A percentile compares a stretch with the other conserved stretches of the same genome.
phyloP scores from a whole-genome alignment of 805 yeast species.

The Candida peoriensis region DNA sequence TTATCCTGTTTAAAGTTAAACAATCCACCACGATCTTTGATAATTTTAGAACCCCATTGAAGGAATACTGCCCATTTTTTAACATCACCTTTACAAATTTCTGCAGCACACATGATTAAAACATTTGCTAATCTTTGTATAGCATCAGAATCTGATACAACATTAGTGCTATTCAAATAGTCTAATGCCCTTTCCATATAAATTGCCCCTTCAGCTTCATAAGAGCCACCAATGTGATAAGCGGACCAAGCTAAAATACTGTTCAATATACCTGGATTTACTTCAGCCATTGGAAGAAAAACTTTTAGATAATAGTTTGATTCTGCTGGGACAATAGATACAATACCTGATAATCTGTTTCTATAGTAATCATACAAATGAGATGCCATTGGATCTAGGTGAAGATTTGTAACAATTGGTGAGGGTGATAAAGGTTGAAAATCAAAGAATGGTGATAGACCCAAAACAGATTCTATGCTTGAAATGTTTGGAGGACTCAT shows the following conservation, averaged over 20 bases:
- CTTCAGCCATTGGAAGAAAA: slow-evolving; percentile 47
- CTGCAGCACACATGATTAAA: slow-evolving; percentile 70
- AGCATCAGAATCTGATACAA: slow-evolving; percentile 19
- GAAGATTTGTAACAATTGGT: slow-evolving; percentile 13
- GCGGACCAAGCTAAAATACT: slow-evolving; percentile 57
- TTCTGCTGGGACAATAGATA: slow-evolving; percentile 43
- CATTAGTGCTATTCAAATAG: slow-evolving; percentile 33
- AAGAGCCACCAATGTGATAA: slow-evolving; percentile 30
- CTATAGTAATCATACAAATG: slow-evolving; percentile 46
- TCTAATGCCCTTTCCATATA: slow-evolving; percentile 44
- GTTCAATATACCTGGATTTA: slow-evolving; percentile 43
- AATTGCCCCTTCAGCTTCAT: slow-evolving; percentile 39
- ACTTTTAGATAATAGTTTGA: slow-evolving; percentile 48
- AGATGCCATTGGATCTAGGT: slow-evolving; percentile 38
- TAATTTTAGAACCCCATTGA: slow-evolving; percentile 59
- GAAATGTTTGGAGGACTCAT: neutral
- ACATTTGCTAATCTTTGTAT: slow-evolving; percentile 54
- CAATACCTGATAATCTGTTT: slow-evolving; percentile 39
- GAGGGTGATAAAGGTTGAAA: neutral
- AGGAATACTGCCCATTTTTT: slow-evolving; percentile 67
- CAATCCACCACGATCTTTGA: slow-evolving; percentile 59
- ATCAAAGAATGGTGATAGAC: slow-evolving; percentile 2
- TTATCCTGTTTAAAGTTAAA: slow-evolving; percentile 43
- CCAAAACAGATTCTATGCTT: neutral
- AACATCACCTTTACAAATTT: slow-evolving; percentile 79